Base-by-base conservation (phyloP, 306 rosid genomes). In the Pachyrhizus erosus region DNA sequence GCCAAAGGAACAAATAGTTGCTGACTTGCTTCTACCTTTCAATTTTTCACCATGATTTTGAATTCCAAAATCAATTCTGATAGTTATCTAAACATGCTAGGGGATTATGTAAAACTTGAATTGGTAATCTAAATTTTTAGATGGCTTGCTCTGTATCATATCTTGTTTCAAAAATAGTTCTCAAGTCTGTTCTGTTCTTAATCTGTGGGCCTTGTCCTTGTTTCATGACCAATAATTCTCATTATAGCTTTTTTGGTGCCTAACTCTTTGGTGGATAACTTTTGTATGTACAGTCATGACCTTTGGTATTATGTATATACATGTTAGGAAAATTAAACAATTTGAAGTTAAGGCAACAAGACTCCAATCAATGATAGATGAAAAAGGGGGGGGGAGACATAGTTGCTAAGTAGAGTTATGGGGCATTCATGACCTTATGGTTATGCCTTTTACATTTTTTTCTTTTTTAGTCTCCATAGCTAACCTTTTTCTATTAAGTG, bases 91-190 rank as follows among this genome's bases (percentile, higher is more conserved):
- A n/a, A n/a, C n/a, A n/a, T n/a, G n/a, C n/a, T n/a, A 77, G 57
- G 39, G 42, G 29, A 58, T 83, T 70, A 24, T 77, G 26, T 66
- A 13, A 34, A 40, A 61, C 31, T 37, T 60, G 52, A 71, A 37
- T 65, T 65, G 20, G 15, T 64, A 29, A 60, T 76, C 20, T 12
- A 57, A 75, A 26, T 12, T 42, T 43, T 75, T 42, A 20, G 73
- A 37, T 7, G 9, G 64, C 34, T 83, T 64, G 51, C 27, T 2
- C 46, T 76, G 9, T 43, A 17, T 12, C 52, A 43, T 78, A 21
- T 72, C 31, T 17, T 78, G 65, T 72, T 40, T 78, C 43, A 26
- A 58, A 83, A 70, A 61, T 46, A 26, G 51, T 51, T 77, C 1
- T 3, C 64, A 61, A 3, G 5, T 39, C 68, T 45, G 71, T 72